Base-by-base conservation (phyloP, 108 stramenopile genomes). In the Cylindrotheca fusiformis region DNA sequence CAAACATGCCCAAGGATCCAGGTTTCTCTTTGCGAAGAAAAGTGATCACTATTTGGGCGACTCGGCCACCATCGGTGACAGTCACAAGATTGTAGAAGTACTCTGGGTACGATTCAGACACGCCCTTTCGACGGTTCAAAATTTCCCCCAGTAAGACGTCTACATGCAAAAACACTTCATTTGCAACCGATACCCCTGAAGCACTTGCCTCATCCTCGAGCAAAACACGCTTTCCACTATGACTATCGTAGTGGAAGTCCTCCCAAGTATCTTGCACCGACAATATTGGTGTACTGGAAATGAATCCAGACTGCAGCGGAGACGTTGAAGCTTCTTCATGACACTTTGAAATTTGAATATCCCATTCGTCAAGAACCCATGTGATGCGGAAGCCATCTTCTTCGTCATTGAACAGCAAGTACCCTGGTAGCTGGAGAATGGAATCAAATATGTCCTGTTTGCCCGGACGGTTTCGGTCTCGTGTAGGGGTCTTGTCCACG, bases 311-410 rank as follows among this genome's bases (percentile, higher is more conserved):
- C 25, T 47, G 33, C 21, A 46, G 27, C 31, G 30, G 31, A 31
- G 47, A 57, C 48, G 23, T 6, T 47, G 25, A 14, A 17, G 24
- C 3, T 23, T 27, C 4, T 12, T 22, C 27, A 6, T 47, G 14
- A 8, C 14, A 2, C 17, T 41, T 46, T 18, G 2, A 10, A 26
- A 53, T 32, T n/a, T 58, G 45, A 19, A 24, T 24, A 29, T 50
- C 21, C 51, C 53, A 74, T 0, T 48, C 28, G 17, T 69, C 51
- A 6, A 71, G 55, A 10, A 77, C 68, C 87, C 87, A 88, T 12
- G 79, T 83, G 32, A 88, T 57, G 26, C 87, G 79, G 62, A 81
- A 85, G 2, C 84, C 84, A 69, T 85, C 84, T 26, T 73, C 80
- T 67, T 88, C 87, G 55, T 88, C 82, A 63, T 83, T 85, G 44